Evolutionary conservation across 1,284 basidiomycete species (phyloP).

Genomic region (Meira miltonrushii): DNA sequence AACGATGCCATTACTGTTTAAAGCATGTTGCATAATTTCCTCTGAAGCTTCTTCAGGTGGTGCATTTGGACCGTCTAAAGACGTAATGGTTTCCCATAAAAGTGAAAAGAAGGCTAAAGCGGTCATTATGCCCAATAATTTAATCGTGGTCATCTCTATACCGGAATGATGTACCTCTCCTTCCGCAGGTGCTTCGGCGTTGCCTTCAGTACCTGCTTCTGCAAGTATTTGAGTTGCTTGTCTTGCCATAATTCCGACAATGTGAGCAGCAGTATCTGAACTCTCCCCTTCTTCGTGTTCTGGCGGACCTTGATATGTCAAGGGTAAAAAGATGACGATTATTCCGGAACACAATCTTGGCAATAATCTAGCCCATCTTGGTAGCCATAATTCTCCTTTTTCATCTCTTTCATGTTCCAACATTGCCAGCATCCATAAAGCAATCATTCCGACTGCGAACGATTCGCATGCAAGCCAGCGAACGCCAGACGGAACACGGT

Average conservation of each 20-base stretch:
- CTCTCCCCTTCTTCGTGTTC: conserved; percentile 8
- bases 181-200: background rate
- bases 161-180: background rate
- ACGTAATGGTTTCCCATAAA: conserved; percentile 32
- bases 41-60: conserved; percentile 19
- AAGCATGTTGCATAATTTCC: conserved; percentile 2
- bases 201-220: background rate
- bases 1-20: conserved; percentile 1
- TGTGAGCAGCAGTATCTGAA: conserved; percentile 19
- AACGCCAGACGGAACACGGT: conserved; percentile 23
- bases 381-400: conserved; percentile 29
- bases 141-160: conserved; percentile 14
- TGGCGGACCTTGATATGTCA: conserved; percentile 22
- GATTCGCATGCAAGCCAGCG: conserved; percentile 33
- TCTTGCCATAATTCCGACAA: conserved; percentile 22
- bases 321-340: conserved; percentile 30
- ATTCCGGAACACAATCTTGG: conserved; percentile 27
- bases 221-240: background rate
- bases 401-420: conserved; percentile 33
- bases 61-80: conserved; percentile 39
- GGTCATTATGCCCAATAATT: conserved; percentile 26
- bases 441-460: conserved; percentile 34
- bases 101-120: conserved; percentile 17
- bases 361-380: conserved; percentile 23
- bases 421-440: conserved; percentile 25